Conservation (phyloP, 1,139 yeast species). For the Taphrina sp. region DNA sequence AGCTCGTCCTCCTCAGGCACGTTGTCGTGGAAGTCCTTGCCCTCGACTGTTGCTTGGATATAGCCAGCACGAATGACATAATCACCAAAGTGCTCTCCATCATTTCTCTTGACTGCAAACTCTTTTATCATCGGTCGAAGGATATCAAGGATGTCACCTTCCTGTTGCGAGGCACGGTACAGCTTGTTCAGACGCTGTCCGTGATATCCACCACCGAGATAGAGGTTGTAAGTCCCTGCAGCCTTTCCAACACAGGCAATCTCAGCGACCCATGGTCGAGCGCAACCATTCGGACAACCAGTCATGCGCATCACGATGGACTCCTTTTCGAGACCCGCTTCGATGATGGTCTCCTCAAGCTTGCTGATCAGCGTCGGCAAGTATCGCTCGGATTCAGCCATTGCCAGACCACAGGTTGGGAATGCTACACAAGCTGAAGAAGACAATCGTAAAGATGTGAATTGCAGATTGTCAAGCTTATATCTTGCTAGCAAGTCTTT, state of each 20-base stretch:
- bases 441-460: slow-evolving; percentile 79
- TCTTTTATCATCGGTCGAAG: slow-evolving; percentile 85
- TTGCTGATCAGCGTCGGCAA: slow-evolving; percentile 78
- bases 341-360: slow-evolving; percentile 81
- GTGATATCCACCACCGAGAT: slow-evolving; percentile 95
- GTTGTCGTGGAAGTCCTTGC: slow-evolving; percentile 91
- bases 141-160: slow-evolving; percentile 75
- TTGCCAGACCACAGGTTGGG: slow-evolving; percentile 98
- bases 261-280: slow-evolving; percentile 98
- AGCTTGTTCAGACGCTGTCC: slow-evolving; percentile 92
- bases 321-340: slow-evolving; percentile 90
- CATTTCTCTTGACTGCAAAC: slow-evolving; percentile 88
- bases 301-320: slow-evolving; percentile 97
- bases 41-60: slow-evolving; percentile 84
- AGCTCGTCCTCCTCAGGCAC: slow-evolving; percentile 43
- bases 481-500: slow-evolving; percentile 66
- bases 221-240: slow-evolving; percentile 82
- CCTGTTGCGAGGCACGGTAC: slow-evolving; percentile 83
- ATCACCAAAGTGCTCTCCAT: slow-evolving; percentile 95
- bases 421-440: slow-evolving; percentile 97
- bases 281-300: slow-evolving; percentile 98
- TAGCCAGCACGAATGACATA: slow-evolving; percentile 81
- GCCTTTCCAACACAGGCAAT: slow-evolving; percentile 96
- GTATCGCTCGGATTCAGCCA: slow-evolving; percentile 98
- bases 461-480: slow-evolving; percentile 79